These are phyloP conservation scores for Microbotryum silenes-acaulis DNA, from an alignment of 1,284 basidiomycete genomes.

Conservation along the genomic window DNA sequence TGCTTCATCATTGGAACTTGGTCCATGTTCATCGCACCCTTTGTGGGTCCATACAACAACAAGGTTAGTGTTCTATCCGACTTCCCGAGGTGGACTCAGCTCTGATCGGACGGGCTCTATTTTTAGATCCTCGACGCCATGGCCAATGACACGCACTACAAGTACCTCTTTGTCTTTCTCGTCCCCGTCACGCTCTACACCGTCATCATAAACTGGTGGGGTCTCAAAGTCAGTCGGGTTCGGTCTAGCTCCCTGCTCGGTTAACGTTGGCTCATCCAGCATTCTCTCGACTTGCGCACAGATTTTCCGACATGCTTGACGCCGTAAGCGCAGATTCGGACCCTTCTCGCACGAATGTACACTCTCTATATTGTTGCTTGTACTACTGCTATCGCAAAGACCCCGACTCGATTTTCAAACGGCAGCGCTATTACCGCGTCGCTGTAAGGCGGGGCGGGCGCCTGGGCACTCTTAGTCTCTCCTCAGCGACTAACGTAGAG, in stretches of 20 bases:
- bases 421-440: too few relatives aligned
- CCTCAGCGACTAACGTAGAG: too few relatives aligned
- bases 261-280: not conserved
- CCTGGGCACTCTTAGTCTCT: too few relatives aligned
- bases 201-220: constrained; percentile 85
- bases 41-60: not conserved
- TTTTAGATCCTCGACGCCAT: constrained; percentile 55
- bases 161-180: constrained; percentile 70
- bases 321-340: too few relatives aligned
- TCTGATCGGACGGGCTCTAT: constrained; percentile 6
- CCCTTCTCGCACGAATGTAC: too few relatives aligned
- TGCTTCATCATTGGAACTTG: constrained; percentile 15
- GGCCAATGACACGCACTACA: constrained; percentile 71
- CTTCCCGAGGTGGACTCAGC: too few relatives aligned
- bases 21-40: constrained; percentile 23
- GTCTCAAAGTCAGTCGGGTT: constrained; percentile 27
- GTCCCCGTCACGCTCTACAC: constrained; percentile 76
- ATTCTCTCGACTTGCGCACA: not conserved
- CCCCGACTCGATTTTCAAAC: too few relatives aligned
- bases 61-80: not conserved
- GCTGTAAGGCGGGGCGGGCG: too few relatives aligned
- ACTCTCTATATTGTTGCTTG: too few relatives aligned
- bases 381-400: too few relatives aligned
- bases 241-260: too few relatives aligned
- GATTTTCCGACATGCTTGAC: constrained; percentile 30